Evolutionary conservation across 352 stramenopile genomes (phyloP), one percentile per base, ranked within the genome.

Genomic region (Phytophthora melonis): DNA sequence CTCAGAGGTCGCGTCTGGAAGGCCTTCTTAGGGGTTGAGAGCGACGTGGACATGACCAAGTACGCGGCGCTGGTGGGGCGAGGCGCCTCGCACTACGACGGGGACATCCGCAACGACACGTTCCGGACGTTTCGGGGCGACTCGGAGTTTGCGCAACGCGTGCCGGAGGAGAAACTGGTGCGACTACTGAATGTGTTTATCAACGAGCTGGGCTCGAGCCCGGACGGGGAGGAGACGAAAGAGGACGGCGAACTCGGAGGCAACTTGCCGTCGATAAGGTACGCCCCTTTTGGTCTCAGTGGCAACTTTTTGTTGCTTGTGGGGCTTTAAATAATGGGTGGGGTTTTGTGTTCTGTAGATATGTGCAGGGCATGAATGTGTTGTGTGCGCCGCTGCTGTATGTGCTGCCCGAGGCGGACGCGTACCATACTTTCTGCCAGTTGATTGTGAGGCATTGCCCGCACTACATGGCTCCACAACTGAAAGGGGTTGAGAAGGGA

Each of bases 311-410:
- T 43, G 36, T 43, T 43, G 11, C 11, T 11, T 43, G n/a, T n/a
- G n/a, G n/a, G n/a, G n/a, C n/a, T n/a, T n/a, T n/a, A n/a, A n/a
- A n/a, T n/a, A n/a, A n/a, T n/a, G n/a, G n/a, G n/a, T n/a, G n/a
- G n/a, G n/a, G n/a, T n/a, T n/a, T n/a, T n/a, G n/a, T n/a, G n/a
- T n/a, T n/a, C 16, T 14, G 10, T 55, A 88, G 84, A 63, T 98
- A 98, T 66, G 93, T 98, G n/a, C 93, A 98, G 71, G 93, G 93
- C 49, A 98, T 98, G 91, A 98, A 97, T 67, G 84, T 98, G 23
- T 61, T 98, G 18, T 97, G 89, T 62, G 93, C 90, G 13, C 91
- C 93, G 52, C 74, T 98, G 50, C 75, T 98, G n/a, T 98, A 97
- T 70, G 91, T 97, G n/a, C 86, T 98, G 79, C 90, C 93, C 3